phyloP scores from a whole-genome alignment of 768 basidiomycete genomes.

The Termitomyces sp. region DNA sequence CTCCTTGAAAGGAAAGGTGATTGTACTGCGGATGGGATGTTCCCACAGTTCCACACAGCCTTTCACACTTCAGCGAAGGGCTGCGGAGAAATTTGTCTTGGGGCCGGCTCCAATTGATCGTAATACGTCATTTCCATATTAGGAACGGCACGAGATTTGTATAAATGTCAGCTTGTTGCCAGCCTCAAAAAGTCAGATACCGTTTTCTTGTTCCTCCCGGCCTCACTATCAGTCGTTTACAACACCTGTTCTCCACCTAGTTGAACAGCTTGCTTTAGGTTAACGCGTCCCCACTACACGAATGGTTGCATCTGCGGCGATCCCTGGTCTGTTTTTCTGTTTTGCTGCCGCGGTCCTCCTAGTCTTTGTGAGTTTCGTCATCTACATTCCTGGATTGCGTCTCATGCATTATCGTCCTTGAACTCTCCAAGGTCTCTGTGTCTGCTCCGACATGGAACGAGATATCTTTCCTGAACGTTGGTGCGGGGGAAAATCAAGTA shows the following conservation, averaged over 20 bases:
- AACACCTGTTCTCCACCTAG: neutral
- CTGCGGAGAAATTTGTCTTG: slow-evolving; percentile 11
- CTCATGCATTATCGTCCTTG: neutral
- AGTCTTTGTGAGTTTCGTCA: slow-evolving; percentile 41
- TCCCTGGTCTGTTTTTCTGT: slow-evolving; percentile 68
- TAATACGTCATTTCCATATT: slow-evolving; percentile 8
- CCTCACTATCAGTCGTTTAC: neutral
- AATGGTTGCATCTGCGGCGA: slow-evolving; percentile 55
- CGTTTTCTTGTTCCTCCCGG: neutral
- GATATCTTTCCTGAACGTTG: slow-evolving; percentile 63
- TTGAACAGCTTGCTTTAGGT: neutral
- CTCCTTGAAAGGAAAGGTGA: neutral
- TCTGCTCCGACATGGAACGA: slow-evolving; percentile 70
- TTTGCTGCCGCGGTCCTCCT: slow-evolving; percentile 69
- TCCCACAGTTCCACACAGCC: slow-evolving; percentile 2
- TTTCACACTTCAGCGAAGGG: neutral
- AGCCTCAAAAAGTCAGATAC: neutral
- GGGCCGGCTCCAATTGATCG: slow-evolving; percentile 1
- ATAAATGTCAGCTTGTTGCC: slow-evolving; percentile 7
- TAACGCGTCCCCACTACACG: neutral
- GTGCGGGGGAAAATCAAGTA: slow-evolving; percentile 27
- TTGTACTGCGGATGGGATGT: neutral
- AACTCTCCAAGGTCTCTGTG: slow-evolving; percentile 49
- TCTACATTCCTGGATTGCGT: slow-evolving; percentile 18
- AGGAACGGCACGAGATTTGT: neutral